Percentiles rank a stretch among this genome's conserved stretches.
Evolutionary conservation across 2,329 filamentous ascomycete genomes (phyloP).

Genomic region (Truncatella angustata): DNA sequence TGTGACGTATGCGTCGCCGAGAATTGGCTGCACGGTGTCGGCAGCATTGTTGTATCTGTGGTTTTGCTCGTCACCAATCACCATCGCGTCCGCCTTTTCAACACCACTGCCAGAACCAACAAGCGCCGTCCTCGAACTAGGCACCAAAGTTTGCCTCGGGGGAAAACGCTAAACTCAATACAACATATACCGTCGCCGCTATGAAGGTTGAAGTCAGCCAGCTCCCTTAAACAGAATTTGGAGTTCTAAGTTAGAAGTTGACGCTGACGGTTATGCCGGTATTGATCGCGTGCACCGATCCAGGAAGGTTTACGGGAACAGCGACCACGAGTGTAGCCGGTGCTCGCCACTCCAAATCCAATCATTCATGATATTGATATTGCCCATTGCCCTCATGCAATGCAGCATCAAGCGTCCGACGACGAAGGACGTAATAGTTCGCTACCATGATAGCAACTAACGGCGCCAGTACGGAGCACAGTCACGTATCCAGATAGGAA

Average conservation of each 20-base stretch:
- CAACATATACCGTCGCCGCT: slow-evolving; percentile 7
- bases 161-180: neutral
- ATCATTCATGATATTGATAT: slow-evolving; percentile 9
- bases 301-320: slow-evolving; percentile 9
- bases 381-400: slow-evolving; percentile 8
- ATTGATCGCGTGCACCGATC: slow-evolving; percentile 7
- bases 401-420: slow-evolving; percentile 7
- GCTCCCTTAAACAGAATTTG: slow-evolving; percentile 10
- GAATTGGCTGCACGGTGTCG: neutral
- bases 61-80: neutral
- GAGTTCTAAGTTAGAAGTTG: no score
- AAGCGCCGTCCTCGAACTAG: neutral
- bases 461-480: slow-evolving; percentile 12
- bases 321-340: slow-evolving; percentile 8
- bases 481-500: slow-evolving; percentile 12
- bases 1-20: neutral
- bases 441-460: slow-evolving; percentile 12
- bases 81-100: neutral
- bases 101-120: neutral
- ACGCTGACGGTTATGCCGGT: neutral
- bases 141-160: neutral
- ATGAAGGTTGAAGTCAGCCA: slow-evolving; percentile 10
- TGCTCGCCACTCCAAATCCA: slow-evolving; percentile 13
- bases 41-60: neutral
- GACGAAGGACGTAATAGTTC: slow-evolving; percentile 13